Evolutionary conservation across 2,329 filamentous ascomycete genomes (phyloP).

Genomic region (Sclerotinia minor): DNA sequence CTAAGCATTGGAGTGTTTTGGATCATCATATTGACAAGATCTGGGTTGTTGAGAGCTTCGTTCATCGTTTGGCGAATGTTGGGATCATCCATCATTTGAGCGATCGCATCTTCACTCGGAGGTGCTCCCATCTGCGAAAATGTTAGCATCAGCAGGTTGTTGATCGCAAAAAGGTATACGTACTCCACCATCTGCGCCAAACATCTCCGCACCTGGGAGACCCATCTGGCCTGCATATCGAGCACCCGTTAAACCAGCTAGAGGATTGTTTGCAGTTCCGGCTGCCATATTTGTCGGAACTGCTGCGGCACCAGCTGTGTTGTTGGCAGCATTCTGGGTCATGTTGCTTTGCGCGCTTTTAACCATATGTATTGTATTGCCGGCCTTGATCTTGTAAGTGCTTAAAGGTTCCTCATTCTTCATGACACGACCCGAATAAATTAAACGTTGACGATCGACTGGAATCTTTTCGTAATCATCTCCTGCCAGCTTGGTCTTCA

Average conservation of each 20-base stretch:
- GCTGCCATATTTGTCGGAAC: slow-evolving; percentile 78
- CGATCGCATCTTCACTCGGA: slow-evolving; percentile 75
- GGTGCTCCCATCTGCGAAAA: slow-evolving; percentile 79
- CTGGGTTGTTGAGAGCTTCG: slow-evolving; percentile 93
- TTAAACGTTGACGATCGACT: slow-evolving; percentile 84
- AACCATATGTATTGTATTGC: slow-evolving; percentile 94
- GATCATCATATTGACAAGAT: slow-evolving; percentile 92
- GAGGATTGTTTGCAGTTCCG: slow-evolving; percentile 81
- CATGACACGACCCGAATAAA: slow-evolving; percentile 95
- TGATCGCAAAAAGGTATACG: slow-evolving; percentile 45
- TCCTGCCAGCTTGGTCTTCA: slow-evolving; percentile 84
- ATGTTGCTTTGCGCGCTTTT: slow-evolving; percentile 81
- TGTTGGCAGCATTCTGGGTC: slow-evolving; percentile 50
- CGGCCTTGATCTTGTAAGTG: slow-evolving; percentile 91
- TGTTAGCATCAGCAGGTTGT: slow-evolving; percentile 32
- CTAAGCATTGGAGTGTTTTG: slow-evolving; percentile 82
- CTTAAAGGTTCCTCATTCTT: slow-evolving; percentile 88
- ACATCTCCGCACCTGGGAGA: slow-evolving; percentile 82
- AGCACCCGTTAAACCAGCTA: slow-evolving; percentile 88
- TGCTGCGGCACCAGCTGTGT: slow-evolving; percentile 49
- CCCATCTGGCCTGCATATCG: slow-evolving; percentile 90
- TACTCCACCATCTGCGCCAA: slow-evolving; percentile 92
- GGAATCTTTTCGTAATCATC: slow-evolving; percentile 84
- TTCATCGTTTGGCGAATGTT: slow-evolving; percentile 85
- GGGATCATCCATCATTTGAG: slow-evolving; percentile 84